Conservation (phyloP, 768 basidiomycete species). For the Chalciporus pseudorubinellus region DNA sequence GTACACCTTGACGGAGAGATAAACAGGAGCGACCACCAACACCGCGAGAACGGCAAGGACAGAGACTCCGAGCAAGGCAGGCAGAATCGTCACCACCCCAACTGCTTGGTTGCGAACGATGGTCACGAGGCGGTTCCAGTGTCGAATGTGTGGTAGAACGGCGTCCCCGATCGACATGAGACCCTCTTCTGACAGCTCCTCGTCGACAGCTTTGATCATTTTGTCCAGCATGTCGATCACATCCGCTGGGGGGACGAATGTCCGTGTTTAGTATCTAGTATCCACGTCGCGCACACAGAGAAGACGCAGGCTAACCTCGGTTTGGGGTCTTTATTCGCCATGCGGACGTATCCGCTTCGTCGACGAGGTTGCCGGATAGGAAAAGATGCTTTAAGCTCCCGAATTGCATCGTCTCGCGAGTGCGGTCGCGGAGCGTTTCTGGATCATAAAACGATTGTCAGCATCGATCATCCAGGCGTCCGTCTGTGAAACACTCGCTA, state of each 20-base stretch:
- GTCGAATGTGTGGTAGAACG: slow-evolving; percentile 16
- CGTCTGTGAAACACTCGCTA: background rate
- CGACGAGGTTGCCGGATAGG: slow-evolving; percentile 15
- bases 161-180: slow-evolving; percentile 17
- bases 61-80: slow-evolving; percentile 20
- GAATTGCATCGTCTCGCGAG: slow-evolving; percentile 7
- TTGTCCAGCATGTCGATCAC: slow-evolving; percentile 17
- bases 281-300: background rate
- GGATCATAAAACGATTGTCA: background rate
- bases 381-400: slow-evolving; percentile 16
- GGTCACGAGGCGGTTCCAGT: slow-evolving; percentile 18
- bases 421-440: slow-evolving; percentile 11
- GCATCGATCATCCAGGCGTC: background rate
- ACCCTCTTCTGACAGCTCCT: slow-evolving; percentile 16
- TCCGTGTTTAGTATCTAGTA: no score
- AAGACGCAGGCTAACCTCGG: slow-evolving; percentile 2
- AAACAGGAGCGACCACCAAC: slow-evolving; percentile 6
- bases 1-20: slow-evolving; percentile 1
- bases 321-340: slow-evolving; percentile 20
- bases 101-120: slow-evolving; percentile 5
- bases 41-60: slow-evolving; percentile 13
- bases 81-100: slow-evolving; percentile 5
- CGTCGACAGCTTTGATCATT: slow-evolving; percentile 18
- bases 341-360: slow-evolving; percentile 11
- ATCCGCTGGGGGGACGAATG: slow-evolving; percentile 6